A percentile compares a stretch with the other conserved stretches of the same genome.
Conservation (phyloP, 108 stramenopile genomes). For the Chaetoceros muelleri region DNA sequence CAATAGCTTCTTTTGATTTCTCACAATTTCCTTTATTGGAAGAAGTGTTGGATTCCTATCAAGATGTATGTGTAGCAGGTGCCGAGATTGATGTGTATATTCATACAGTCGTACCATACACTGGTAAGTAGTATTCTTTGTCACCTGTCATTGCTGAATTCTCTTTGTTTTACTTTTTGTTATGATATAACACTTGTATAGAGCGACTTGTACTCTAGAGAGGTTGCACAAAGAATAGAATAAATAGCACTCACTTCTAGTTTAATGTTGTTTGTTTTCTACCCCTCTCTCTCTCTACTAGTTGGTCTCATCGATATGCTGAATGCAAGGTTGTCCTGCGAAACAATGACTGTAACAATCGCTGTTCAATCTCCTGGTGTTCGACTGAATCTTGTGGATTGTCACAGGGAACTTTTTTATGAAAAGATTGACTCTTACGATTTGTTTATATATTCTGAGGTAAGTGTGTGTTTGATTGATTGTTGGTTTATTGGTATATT, state of each 20-base stretch:
- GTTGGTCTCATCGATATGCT: conserved; percentile 49
- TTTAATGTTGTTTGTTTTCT: conserved; percentile 1
- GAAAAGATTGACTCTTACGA: conserved; percentile 65
- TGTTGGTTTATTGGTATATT: not conserved
- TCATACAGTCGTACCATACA: conserved; percentile 59
- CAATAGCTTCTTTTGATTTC: conserved; percentile 77
- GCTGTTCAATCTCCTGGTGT: conserved; percentile 38
- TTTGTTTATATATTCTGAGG: conserved; percentile 77
- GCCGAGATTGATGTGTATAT: conserved; percentile 59
- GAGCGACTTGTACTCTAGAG: too few relatives aligned
- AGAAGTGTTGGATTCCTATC: conserved; percentile 70
- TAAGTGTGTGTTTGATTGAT: conserved; percentile 4
- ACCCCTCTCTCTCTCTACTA: conserved; percentile 19
- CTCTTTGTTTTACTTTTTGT: not conserved
- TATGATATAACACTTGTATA: not conserved
- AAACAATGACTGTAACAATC: conserved; percentile 38
- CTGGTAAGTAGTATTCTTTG: too few relatives aligned
- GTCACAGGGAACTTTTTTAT: conserved; percentile 69
- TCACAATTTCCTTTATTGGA: conserved; percentile 68
- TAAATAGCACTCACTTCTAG: not conserved
- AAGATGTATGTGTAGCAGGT: conserved; percentile 65
- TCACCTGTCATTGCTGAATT: not conserved
- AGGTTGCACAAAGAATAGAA: not conserved
- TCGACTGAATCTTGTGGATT: conserved; percentile 71
- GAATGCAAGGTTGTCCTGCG: conserved; percentile 45